Base-by-base conservation (phyloP, 192 early-diverging fungal genomes). In the Paraglomus occultum region DNA sequence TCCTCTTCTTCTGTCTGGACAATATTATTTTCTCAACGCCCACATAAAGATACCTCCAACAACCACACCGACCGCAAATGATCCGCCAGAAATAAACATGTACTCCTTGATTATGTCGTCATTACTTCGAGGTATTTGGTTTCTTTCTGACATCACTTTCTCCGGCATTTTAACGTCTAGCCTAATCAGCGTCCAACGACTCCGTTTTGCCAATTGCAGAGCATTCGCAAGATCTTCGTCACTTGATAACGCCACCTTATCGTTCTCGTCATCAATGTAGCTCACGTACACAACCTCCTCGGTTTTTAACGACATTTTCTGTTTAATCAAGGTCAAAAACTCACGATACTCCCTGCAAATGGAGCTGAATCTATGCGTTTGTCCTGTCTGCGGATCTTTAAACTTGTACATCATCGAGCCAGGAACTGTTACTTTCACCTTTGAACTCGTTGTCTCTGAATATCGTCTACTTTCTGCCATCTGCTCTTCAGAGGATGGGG, bases 231-330 rank as follows among this genome's bases (percentile, higher is more conserved):
- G 77, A 73, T 95, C 95, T 1, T 82, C 73, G 45, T 90, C 86
- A n/a, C 82, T 76, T 17, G 85, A 82, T 47, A 97, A 81, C 55
- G 88, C 76, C 12, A 97, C 89, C 60, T 82, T 68, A 74, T 97
- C 95, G 47, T 87, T 89, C 40, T 97, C 95, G 55, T 97, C 95
- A 74, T 97, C 95, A 65, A 90, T 77, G 57, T 95, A 97, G 45
- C 77, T 78, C 48, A 78, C 14, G 15, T 64, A 64, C 20, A 78
- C 55, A n/a, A 74, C 77, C 15, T 9, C 38, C 1, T 55, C 65
- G 20, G 60, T 6, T 52, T 74, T 67, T 12, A 78, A 1, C 40
- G 83, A 72, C 23, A 87, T 83, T 72, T 89, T 88, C 8, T 80
- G 74, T 31, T 80, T 54, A 66, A 89, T 82, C 70, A 82, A 84